Base-by-base conservation (phyloP, 2,329 filamentous ascomycete species). In the Apiospora kogelbergensis region DNA sequence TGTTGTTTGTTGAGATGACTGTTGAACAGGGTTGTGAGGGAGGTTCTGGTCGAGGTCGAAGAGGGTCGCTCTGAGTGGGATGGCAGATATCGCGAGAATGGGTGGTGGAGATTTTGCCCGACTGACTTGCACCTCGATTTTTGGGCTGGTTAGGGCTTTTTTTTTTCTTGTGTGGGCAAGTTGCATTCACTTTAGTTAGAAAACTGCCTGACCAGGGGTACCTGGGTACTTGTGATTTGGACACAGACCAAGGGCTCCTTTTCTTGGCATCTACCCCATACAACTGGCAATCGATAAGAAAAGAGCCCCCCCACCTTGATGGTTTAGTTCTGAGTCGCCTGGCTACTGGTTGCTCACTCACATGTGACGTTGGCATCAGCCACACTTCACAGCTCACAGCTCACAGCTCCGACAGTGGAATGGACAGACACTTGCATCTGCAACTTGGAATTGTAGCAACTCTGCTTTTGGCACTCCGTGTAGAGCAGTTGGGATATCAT, bases 1-100 rank as follows among this genome's bases (percentile, higher is more conserved):
- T 71, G 70, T 71, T 66, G 67, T 40, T 64, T 70, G 63, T 73
- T 70, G 69, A 68, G 73, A 74, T 78, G 76, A 66, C 65, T 53
- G 72, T 73, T 71, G 71, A 73, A 66, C 74, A 73, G 74, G 75
- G 72, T 73, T 75, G 76, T 78, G 76, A 77, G 79, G 78, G 76
- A 72, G 77, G 75, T 76, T 77, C 74, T 75, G 72, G 74, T 73
- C 69, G 74, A 69, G 74, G 68, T 37, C 68, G 63, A 60, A 63
- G 42, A 57, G 68, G 66, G 53, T 37, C 53, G 53, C 42, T 60
- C 53, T 37, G 53, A 37, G 53, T 60, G 53, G 30, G 53, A 60
- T 60, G 53, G 68, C 63, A 67, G 68, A 60, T 68, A 64, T 70
- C 69, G 67, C 69, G 48, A 68, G 66, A 68, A 70, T 63, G 68